Evolutionary conservation across 140 eudicot genomes (phyloP).

Genomic region (Flaveria floridana): DNA sequence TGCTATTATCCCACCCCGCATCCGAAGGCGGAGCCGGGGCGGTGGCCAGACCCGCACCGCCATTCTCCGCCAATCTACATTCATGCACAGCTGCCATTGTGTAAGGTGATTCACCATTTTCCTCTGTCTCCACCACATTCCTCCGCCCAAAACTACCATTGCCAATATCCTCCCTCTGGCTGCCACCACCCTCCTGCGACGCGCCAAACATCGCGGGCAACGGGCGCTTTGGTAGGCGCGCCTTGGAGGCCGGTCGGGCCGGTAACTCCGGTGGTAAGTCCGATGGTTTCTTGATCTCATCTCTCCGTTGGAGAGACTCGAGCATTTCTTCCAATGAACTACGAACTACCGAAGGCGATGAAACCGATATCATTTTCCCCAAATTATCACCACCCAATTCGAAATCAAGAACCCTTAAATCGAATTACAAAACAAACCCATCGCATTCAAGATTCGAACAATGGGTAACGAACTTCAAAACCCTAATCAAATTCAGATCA

Average conservation of each 20-base stretch:
- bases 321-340: constrained; percentile 95
- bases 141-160: constrained; percentile 55
- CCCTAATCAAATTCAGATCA: constrained; percentile 48
- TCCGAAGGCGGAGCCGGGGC: constrained; percentile 26
- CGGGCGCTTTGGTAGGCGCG: constrained; percentile 65
- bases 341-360: constrained; percentile 53
- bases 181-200: constrained; percentile 4
- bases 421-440: background rate
- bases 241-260: constrained; percentile 64
- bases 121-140: constrained; percentile 36
- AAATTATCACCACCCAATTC: background rate
- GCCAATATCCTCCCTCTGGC: constrained; percentile 21
- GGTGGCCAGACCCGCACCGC: constrained; percentile 35
- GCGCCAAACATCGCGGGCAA: constrained; percentile 45
- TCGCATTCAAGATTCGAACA: constrained; percentile 27
- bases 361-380: constrained; percentile 43
- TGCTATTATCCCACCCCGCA: constrained; percentile 58
- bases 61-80: constrained; percentile 37
- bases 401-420: constrained; percentile 14
- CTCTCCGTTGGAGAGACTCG: constrained; percentile 61
- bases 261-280: constrained; percentile 90
- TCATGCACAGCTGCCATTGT: constrained; percentile 37
- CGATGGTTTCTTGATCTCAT: constrained; percentile 51
- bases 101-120: constrained; percentile 57
- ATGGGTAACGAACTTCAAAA: constrained; percentile 40